A percentile compares a stretch with the other conserved stretches of the same genome.
phyloP scores from a whole-genome alignment of 805 yeast genomes.

The Suhomyces pyralidae region DNA sequence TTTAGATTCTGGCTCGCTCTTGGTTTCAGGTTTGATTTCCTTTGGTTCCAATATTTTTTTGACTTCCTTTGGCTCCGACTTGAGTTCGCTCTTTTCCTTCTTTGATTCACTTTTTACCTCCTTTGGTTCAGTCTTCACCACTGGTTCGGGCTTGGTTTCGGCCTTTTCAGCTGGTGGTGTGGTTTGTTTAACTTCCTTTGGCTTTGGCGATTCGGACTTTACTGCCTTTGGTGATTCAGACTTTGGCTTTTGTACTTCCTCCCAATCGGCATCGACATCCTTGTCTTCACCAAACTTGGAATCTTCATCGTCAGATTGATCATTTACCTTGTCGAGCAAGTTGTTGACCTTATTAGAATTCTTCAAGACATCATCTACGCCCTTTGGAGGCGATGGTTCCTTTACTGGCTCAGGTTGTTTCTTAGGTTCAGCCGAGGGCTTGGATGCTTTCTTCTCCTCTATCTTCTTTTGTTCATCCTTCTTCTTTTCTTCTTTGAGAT shows the following conservation, averaged over 20 bases:
- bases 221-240: constrained; percentile 12
- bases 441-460: constrained; percentile 7
- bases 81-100: constrained; percentile 4
- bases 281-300: constrained; percentile 14
- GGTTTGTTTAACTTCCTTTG: constrained; percentile 1
- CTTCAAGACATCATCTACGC: constrained; percentile 39
- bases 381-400: constrained; percentile 12
- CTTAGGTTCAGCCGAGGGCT: constrained; percentile 3
- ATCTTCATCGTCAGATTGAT: constrained; percentile 39
- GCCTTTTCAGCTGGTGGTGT: not conserved
- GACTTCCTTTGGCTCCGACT: constrained; percentile 1
- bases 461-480: constrained; percentile 16
- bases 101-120: constrained; percentile 6
- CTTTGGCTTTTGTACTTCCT: constrained; percentile 33
- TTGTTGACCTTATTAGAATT: constrained; percentile 32
- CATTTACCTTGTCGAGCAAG: constrained; percentile 37
- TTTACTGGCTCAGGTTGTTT: constrained; percentile 2
- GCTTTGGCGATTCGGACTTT: constrained; percentile 7
- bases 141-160: constrained; percentile 10
- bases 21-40: constrained; percentile 2
- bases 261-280: constrained; percentile 44
- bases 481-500: constrained; percentile 20
- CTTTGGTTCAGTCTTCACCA: constrained; percentile 23
- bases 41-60: constrained; percentile 4
- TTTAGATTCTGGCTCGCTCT: constrained; percentile 3